A percentile compares a stretch with the other conserved stretches of the same genome.
Conservation (phyloP, 768 basidiomycete species). For the Pilatotrama ljubarskyi region DNA sequence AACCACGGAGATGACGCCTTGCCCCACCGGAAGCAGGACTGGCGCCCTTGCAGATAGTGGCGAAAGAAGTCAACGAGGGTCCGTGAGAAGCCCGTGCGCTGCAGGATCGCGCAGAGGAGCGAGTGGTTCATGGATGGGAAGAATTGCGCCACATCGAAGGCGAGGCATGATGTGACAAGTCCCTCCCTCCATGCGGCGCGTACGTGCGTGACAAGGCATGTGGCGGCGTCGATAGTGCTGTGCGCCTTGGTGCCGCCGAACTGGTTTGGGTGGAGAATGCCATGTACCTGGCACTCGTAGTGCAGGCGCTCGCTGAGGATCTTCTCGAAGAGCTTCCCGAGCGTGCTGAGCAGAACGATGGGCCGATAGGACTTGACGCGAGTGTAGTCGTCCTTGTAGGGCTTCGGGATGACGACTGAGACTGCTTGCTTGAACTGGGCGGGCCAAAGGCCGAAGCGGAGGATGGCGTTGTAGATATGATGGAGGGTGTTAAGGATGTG, state of each 20-base stretch:
- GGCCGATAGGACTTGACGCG: slow-evolving; percentile 29
- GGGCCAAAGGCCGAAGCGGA: slow-evolving; percentile 15
- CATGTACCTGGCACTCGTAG: slow-evolving; percentile 19
- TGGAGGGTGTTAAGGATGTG: not conserved
- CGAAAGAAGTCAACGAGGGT: slow-evolving; percentile 14
- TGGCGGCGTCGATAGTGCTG: slow-evolving; percentile 22
- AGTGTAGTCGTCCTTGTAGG: slow-evolving; percentile 24
- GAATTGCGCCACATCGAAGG: slow-evolving; percentile 25
- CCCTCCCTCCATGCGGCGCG: slow-evolving; percentile 1
- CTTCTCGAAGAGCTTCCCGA: slow-evolving; percentile 29
- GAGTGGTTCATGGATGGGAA: slow-evolving; percentile 25
- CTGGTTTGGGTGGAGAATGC: slow-evolving; percentile 22
- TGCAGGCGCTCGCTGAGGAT: slow-evolving; percentile 20
- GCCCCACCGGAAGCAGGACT: slow-evolving; percentile 16
- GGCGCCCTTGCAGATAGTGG: slow-evolving; percentile 10
- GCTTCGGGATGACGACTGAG: slow-evolving; percentile 28
- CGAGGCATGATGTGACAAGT: slow-evolving; percentile 12
- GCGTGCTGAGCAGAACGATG: slow-evolving; percentile 26
- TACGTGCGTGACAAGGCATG: slow-evolving; percentile 19
- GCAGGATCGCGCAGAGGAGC: slow-evolving; percentile 4
- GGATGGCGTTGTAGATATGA: slow-evolving; percentile 14
- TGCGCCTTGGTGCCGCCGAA: slow-evolving; percentile 24
- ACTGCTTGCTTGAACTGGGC: slow-evolving; percentile 12
- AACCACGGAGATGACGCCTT: not conserved
- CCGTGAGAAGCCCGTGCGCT: slow-evolving; percentile 12